Percentiles rank a stretch among this genome's conserved stretches.
Evolutionary conservation across 257 asterid genomes (phyloP).

Genomic region (Nicotiana paniculata): DNA sequence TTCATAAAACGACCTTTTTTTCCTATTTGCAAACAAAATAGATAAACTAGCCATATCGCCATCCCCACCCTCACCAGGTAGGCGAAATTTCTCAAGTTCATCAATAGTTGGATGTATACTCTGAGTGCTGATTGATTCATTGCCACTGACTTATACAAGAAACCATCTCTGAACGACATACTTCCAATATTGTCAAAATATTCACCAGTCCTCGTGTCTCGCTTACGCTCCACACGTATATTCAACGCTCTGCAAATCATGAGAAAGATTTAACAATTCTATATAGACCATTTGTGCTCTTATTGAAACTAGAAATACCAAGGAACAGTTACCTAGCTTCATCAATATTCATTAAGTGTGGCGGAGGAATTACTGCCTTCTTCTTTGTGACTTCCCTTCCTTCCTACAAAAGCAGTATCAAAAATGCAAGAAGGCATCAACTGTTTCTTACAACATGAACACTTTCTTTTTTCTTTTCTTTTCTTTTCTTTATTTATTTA

Average conservation of each 20-base stretch:
- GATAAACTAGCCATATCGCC: constrained; percentile 78
- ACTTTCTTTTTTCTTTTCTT: background rate
- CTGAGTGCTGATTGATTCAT: constrained; percentile 76
- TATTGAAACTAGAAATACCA: background rate
- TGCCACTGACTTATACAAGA: constrained; percentile 70
- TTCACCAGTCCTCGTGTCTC: constrained; percentile 88
- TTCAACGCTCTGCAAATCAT: constrained; percentile 61
- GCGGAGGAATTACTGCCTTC: constrained; percentile 78
- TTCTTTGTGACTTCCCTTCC: constrained; percentile 91
- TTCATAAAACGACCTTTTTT: constrained; percentile 93
- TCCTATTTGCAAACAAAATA: constrained; percentile 74
- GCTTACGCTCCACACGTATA: constrained; percentile 73
- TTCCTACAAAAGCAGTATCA: constrained; percentile 48
- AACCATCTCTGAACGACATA: constrained; percentile 94
- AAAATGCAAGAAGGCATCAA: background rate
- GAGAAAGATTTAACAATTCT: background rate
- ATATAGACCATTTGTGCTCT: constrained; percentile 3
- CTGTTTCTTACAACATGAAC: background rate
- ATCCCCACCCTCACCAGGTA: constrained; percentile 69
- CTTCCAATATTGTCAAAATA: constrained; percentile 79
- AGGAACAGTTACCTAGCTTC: constrained; percentile 67
- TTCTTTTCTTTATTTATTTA: too few species aligned
- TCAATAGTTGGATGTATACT: constrained; percentile 86
- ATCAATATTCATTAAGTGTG: constrained; percentile 82
- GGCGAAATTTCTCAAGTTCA: constrained; percentile 93